These are phyloP conservation scores for Atkinsonella hypoxylon DNA, from an alignment of 2,329 filamentous ascomycete genomes.

Conservation along the genomic window DNA sequence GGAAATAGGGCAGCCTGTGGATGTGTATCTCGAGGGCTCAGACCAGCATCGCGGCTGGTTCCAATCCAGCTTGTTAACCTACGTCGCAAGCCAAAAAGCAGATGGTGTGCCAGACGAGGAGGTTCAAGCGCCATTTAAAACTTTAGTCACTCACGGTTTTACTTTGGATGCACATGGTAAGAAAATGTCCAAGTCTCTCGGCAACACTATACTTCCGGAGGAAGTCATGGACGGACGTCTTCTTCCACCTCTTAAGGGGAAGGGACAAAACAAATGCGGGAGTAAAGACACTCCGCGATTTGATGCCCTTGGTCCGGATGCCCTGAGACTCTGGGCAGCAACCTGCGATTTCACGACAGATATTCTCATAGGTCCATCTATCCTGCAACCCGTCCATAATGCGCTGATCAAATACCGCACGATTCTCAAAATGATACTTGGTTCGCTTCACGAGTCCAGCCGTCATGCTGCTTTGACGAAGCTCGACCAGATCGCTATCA, in stretches of 20 bases:
- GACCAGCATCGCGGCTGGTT: slow-evolving; percentile 99
- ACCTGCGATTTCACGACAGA: slow-evolving; percentile 87
- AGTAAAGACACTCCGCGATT: slow-evolving; percentile 25
- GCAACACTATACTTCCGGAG: slow-evolving; percentile 70
- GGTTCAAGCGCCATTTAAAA: slow-evolving; percentile 59
- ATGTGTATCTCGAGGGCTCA: slow-evolving; percentile 86
- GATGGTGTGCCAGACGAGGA: slow-evolving; percentile 16
- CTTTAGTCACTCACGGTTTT: slow-evolving; percentile 91
- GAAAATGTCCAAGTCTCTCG: slow-evolving; percentile 97
- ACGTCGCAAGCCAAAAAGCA: slow-evolving; percentile 51
- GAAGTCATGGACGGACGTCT: slow-evolving; percentile 80
- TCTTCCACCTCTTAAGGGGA: slow-evolving; percentile 55
- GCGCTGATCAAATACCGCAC: slow-evolving; percentile 77
- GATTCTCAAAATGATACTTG: slow-evolving; percentile 83
- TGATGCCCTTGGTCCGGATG: slow-evolving; percentile 74
- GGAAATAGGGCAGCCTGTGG: slow-evolving; percentile 45
- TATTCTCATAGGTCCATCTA: slow-evolving; percentile 65
- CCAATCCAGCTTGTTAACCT: slow-evolving; percentile 85
- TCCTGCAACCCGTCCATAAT: slow-evolving; percentile 65
- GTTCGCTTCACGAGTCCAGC: slow-evolving; percentile 50
- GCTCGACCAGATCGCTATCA: slow-evolving; percentile 63
- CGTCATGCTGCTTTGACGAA: slow-evolving; percentile 39
- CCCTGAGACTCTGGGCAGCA: slow-evolving; percentile 80
- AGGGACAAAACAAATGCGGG: slow-evolving; percentile 32
- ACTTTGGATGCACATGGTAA: slow-evolving; percentile 80